phyloP scores from a whole-genome alignment of 108 stramenopile species.

The Pseudonitzschia delicatissima region DNA sequence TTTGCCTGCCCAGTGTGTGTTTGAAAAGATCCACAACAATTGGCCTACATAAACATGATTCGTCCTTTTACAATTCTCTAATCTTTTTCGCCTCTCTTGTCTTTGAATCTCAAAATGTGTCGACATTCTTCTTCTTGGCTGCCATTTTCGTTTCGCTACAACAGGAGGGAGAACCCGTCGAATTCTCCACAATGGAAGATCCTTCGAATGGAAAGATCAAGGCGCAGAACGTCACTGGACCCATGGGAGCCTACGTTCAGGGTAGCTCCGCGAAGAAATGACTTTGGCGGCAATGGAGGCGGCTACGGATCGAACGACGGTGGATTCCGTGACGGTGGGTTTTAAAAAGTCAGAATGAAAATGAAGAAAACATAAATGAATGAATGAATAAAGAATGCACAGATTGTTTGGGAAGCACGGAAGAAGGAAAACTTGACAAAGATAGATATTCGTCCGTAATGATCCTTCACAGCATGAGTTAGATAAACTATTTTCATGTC shows the following conservation, averaged over 20 bases:
- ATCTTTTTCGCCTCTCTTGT: not conserved
- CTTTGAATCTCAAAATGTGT: not conserved
- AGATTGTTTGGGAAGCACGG: too few relatives aligned
- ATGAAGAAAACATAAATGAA: too few relatives aligned
- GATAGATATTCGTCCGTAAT: too few relatives aligned
- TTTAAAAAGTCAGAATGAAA: not conserved
- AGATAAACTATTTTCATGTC: too few relatives aligned
- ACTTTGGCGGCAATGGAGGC: constrained; percentile 2
- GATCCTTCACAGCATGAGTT: too few relatives aligned
- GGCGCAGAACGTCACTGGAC: constrained; percentile 88
- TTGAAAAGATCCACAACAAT: not conserved
- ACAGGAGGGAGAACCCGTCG: constrained; percentile 62
- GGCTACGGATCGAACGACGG: constrained; percentile 1
- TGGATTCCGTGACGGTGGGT: constrained; percentile 2
- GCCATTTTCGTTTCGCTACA: not conserved
- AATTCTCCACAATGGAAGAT: constrained; percentile 45
- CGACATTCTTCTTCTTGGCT: not conserved
- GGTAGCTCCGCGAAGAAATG: constrained; percentile 5
- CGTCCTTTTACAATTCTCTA: not conserved
- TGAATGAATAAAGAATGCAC: too few relatives aligned
- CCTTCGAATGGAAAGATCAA: constrained; percentile 42
- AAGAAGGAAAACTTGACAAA: too few relatives aligned
- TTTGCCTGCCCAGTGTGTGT: not conserved
- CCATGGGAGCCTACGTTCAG: constrained; percentile 79
- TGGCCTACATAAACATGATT: not conserved